Conservation (phyloP, 257 asterid species). For the Salvia miltiorrhiza region DNA sequence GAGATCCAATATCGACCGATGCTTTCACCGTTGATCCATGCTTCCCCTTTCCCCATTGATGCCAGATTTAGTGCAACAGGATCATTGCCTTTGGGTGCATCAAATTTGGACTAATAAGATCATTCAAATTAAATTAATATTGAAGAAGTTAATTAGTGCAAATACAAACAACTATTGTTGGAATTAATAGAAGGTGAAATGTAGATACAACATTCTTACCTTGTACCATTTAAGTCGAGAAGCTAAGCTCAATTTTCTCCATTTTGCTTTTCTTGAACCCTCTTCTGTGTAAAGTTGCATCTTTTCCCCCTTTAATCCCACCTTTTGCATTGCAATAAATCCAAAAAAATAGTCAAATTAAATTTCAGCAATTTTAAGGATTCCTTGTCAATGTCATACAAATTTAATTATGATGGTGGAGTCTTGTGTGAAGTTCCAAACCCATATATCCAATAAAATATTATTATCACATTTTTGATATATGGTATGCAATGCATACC, state of each 20-base stretch:
- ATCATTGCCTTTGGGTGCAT: slow-evolving; percentile 64
- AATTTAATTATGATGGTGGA: too few relatives aligned
- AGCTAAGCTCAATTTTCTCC: slow-evolving; percentile 43
- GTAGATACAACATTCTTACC: slow-evolving; percentile 42
- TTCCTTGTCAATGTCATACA: too few relatives aligned
- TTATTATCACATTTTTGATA: too few relatives aligned
- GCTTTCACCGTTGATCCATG: slow-evolving; percentile 77
- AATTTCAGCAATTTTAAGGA: background rate
- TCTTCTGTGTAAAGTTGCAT: slow-evolving; percentile 43
- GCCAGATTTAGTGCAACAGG: slow-evolving; percentile 75
- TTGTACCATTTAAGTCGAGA: slow-evolving; percentile 75
- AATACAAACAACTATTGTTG: too few relatives aligned
- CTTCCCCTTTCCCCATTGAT: slow-evolving; percentile 91
- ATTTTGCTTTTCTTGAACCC: slow-evolving; percentile 37
- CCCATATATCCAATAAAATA: too few relatives aligned
- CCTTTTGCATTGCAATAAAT: slow-evolving; percentile 29
- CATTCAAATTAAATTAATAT: too few relatives aligned
- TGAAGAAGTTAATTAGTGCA: too few relatives aligned
- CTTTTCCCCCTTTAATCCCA: slow-evolving; percentile 77
- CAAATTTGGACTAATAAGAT: slow-evolving; percentile 45
- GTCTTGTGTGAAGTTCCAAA: too few relatives aligned
- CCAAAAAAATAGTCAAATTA: slow-evolving; percentile 5
- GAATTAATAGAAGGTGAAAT: too few relatives aligned
- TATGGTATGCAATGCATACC: too few relatives aligned
- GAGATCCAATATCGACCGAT: slow-evolving; percentile 92